Conservation (phyloP, 108 stramenopile species). For the Poteriospumella lacustris region DNA sequence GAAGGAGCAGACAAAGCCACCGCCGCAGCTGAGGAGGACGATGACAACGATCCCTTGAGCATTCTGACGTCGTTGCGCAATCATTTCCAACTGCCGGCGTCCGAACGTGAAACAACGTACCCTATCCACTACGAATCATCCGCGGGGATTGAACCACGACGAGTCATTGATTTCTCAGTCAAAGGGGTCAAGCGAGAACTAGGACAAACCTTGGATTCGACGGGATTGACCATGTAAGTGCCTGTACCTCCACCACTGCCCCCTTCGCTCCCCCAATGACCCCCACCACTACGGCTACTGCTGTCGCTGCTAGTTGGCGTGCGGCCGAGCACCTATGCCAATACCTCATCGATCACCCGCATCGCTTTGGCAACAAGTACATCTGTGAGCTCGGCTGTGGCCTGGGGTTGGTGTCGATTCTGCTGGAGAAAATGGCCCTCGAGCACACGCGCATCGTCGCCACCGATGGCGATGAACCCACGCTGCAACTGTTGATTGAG, state of each 20-base stretch:
- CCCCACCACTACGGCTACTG: not conserved
- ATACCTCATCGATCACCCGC: not conserved
- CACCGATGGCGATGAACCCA: not conserved
- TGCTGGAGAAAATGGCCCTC: not conserved
- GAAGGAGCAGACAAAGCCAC: not conserved
- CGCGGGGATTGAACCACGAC: not conserved
- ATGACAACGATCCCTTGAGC: not conserved
- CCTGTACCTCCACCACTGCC: not conserved
- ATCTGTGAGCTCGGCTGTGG: not conserved
- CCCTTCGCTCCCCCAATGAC: not conserved
- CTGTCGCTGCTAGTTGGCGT: slow-evolving; percentile 4
- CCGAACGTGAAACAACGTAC: not conserved
- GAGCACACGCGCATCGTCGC: not conserved
- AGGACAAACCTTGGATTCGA: not conserved
- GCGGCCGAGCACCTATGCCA: slow-evolving; percentile 13
- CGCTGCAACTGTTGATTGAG: not conserved
- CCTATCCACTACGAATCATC: not conserved
- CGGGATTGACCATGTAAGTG: slow-evolving; percentile 19
- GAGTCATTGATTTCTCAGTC: not conserved
- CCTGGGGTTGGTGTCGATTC: slow-evolving; percentile 13
- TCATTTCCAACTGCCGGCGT: not conserved
- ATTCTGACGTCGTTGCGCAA: not conserved
- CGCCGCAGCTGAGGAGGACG: not conserved
- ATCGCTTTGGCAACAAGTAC: not conserved
- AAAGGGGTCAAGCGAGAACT: slow-evolving; percentile 1